Conservation (phyloP, 2,329 filamentous ascomycete species). For the Dothistroma pini region DNA sequence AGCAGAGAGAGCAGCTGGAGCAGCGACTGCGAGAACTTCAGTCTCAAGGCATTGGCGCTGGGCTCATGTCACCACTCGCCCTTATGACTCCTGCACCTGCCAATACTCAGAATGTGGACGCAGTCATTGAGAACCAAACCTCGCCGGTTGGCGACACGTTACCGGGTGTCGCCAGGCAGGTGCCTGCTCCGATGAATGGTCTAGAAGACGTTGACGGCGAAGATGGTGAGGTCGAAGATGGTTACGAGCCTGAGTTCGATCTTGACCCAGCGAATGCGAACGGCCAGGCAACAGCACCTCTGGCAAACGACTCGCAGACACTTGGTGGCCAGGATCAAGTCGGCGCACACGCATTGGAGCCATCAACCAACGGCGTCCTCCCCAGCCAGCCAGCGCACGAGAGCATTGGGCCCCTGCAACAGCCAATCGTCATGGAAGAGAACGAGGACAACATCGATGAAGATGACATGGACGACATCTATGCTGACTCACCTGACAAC, state of each 20-base stretch:
- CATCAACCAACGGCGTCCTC: not conserved
- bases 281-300: not conserved
- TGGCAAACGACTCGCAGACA: not conserved
- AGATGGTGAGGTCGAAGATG: conserved; percentile 17
- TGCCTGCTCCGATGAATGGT: not conserved
- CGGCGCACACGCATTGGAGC: not conserved
- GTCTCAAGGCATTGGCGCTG: not conserved
- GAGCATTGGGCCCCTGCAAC: not conserved
- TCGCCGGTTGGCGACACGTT: not conserved
- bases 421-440: not conserved
- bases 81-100: not conserved
- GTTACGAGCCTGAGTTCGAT: conserved; percentile 11
- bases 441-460: conserved; percentile 14
- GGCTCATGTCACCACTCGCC: not conserved
- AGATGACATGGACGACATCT: conserved; percentile 12
- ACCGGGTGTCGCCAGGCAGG: not conserved
- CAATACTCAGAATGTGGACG: not conserved
- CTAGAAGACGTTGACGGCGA: conserved; percentile 4
- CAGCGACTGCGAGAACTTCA: conserved; percentile 1
- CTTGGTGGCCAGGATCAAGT: not conserved
- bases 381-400: not conserved
- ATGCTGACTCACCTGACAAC: conserved; percentile 3
- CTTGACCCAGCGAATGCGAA: not conserved
- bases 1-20: not conserved
- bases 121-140: not conserved